Conservation (phyloP, 352 stramenopile species). For the Phytophthora quininea region DNA sequence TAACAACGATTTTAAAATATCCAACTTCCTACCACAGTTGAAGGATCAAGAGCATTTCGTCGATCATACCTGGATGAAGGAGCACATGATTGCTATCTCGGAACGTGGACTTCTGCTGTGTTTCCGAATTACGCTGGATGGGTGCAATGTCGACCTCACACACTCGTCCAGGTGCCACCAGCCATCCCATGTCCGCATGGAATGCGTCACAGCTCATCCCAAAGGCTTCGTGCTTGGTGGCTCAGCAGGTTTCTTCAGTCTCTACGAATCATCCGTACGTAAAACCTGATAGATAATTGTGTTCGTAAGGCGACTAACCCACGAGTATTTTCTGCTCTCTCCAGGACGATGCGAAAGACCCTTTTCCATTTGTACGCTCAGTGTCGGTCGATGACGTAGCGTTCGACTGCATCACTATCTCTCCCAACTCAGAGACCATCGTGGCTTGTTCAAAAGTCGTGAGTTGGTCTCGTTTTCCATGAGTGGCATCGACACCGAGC, state of each 20-base stretch:
- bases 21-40: slow-evolving; percentile 73
- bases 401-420: slow-evolving; percentile 77
- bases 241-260: slow-evolving; percentile 74
- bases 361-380: slow-evolving; percentile 75
- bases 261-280: slow-evolving; percentile 75
- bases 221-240: slow-evolving; percentile 83
- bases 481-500: slow-evolving; percentile 75
- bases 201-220: slow-evolving; percentile 64
- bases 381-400: slow-evolving; percentile 75
- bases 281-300: background rate
- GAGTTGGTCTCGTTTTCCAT: slow-evolving; percentile 73
- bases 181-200: slow-evolving; percentile 69
- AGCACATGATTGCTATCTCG: slow-evolving; percentile 76
- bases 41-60: slow-evolving; percentile 87
- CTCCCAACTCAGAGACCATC: slow-evolving; percentile 65
- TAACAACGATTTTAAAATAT: slow-evolving; percentile 80
- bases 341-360: slow-evolving; percentile 80
- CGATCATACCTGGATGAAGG: slow-evolving; percentile 77
- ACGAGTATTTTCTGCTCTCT: background rate
- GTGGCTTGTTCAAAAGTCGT: slow-evolving; percentile 71
- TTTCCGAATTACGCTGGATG: slow-evolving; percentile 63
- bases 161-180: slow-evolving; percentile 73
- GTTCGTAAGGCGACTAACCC: too few relatives aligned
- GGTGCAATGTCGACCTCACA: slow-evolving; percentile 61
- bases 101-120: slow-evolving; percentile 70